Evolutionary conservation across 1,284 basidiomycete genomes (phyloP).

Genomic region (Chondrostereum purpureum): DNA sequence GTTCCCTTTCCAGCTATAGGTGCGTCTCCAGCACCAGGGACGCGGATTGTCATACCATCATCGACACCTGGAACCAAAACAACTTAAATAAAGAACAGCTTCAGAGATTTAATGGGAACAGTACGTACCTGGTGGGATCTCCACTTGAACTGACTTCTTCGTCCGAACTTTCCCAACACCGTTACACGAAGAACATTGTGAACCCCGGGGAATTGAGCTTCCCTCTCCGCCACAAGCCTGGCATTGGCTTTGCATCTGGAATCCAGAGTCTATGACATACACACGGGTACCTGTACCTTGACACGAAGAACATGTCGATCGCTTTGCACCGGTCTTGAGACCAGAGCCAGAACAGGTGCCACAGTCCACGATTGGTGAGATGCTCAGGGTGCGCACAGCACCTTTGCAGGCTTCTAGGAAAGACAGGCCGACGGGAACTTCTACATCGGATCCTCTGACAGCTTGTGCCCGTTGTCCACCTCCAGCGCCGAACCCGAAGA

Average conservation of each 20-base stretch:
- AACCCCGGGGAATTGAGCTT: slow-evolving; percentile 70
- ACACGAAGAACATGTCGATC: slow-evolving; percentile 77
- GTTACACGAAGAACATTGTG: slow-evolving; percentile 77
- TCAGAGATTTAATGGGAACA: slow-evolving; percentile 8
- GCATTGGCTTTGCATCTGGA: slow-evolving; percentile 97
- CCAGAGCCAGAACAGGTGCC: slow-evolving; percentile 82
- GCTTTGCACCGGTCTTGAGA: slow-evolving; percentile 82
- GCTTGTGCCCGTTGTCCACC: slow-evolving; percentile 37
- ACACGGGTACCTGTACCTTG: slow-evolving; percentile 85
- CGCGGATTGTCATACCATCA: slow-evolving; percentile 91
- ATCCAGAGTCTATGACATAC: slow-evolving; percentile 90
- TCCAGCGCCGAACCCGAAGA: slow-evolving; percentile 66
- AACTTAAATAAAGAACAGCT: slow-evolving; percentile 12
- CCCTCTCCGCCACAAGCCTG: slow-evolving; percentile 82
- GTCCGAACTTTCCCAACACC: slow-evolving; percentile 87
- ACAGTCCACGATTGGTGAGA: slow-evolving; percentile 84
- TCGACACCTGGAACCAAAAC: slow-evolving; percentile 69
- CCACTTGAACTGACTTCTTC: slow-evolving; percentile 75
- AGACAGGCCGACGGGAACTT: slow-evolving; percentile 69
- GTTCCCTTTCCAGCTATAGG: slow-evolving; percentile 74
- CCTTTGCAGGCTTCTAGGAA: slow-evolving; percentile 97
- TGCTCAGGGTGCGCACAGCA: slow-evolving; percentile 68
- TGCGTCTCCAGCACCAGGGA: slow-evolving; percentile 83
- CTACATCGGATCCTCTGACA: slow-evolving; percentile 79
- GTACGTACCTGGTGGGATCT: slow-evolving; percentile 77